Conservation (phyloP, 441 rosid species). For the Theobroma grandiflorum region DNA sequence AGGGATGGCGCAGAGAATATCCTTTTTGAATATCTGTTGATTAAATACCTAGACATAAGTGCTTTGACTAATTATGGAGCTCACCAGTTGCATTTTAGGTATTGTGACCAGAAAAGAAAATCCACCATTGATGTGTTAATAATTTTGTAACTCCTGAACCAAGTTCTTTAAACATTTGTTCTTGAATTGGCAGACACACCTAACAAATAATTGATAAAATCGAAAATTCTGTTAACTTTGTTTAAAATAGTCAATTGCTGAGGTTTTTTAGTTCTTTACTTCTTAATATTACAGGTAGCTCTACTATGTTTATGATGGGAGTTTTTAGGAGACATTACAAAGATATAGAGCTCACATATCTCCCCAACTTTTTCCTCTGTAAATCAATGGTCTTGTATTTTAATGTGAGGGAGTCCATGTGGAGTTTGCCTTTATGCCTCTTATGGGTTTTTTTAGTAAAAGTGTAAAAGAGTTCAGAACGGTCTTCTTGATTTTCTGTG, state of each 20-base stretch:
- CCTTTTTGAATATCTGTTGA: slow-evolving; percentile 49
- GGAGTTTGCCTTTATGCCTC: not conserved
- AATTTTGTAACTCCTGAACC: not conserved
- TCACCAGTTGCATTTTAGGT: not conserved
- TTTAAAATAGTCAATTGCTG: not conserved
- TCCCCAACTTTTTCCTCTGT: not conserved
- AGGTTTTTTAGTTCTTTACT: not conserved
- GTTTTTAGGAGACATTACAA: not conserved
- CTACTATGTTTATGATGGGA: slow-evolving; percentile 9
- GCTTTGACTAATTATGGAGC: slow-evolving; percentile 9
- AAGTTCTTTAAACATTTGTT: slow-evolving; percentile 5
- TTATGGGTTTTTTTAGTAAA: not conserved
- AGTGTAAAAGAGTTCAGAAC: not conserved
- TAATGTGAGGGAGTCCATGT: not conserved
- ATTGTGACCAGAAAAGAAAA: not conserved
- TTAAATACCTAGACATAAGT: slow-evolving; percentile 1
- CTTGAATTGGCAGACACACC: not conserved
- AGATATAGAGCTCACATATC: not conserved
- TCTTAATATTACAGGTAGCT: not conserved
- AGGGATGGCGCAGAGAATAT: slow-evolving; percentile 98
- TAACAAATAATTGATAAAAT: not conserved
- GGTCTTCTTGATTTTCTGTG: too few species aligned
- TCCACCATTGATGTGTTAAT: not conserved
- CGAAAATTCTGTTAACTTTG: not conserved
- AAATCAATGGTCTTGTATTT: not conserved